Conservation (phyloP, 108 stramenopile genomes). For the Nitzschia inconspicua region DNA sequence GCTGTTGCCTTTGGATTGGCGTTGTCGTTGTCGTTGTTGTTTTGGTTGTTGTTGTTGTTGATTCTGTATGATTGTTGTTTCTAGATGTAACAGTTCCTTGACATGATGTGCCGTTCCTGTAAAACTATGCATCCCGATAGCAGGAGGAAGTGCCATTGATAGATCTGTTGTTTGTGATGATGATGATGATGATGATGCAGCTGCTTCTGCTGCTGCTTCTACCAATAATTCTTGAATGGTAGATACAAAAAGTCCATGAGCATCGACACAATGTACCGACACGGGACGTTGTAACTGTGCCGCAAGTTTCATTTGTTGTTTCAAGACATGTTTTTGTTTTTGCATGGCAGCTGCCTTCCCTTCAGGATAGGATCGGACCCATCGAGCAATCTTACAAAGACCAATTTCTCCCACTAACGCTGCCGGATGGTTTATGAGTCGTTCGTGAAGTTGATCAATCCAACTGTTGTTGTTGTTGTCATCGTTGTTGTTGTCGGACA, state of each 20-base stretch:
- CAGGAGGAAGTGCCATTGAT: slow-evolving; percentile 38
- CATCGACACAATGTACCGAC: slow-evolving; percentile 80
- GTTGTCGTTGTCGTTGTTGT: background rate
- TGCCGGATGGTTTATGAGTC: slow-evolving; percentile 57
- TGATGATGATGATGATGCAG: too few relatives aligned
- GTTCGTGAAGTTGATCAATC: slow-evolving; percentile 37
- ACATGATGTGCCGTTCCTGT: slow-evolving; percentile 83
- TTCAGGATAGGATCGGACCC: slow-evolving; percentile 59
- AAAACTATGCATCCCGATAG: slow-evolving; percentile 82
- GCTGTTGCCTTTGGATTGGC: background rate
- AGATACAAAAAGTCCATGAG: slow-evolving; percentile 57
- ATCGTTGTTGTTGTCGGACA: slow-evolving; percentile 7
- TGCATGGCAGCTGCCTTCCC: slow-evolving; percentile 64
- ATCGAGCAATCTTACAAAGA: slow-evolving; percentile 74
- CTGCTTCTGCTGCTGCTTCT: slow-evolving; percentile 8
- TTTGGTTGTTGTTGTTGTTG: slow-evolving; percentile 4
- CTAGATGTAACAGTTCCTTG: slow-evolving; percentile 54
- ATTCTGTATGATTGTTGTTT: slow-evolving; percentile 7
- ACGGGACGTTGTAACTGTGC: slow-evolving; percentile 63
- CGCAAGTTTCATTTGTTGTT: slow-evolving; percentile 65
- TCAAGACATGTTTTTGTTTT: slow-evolving; percentile 63
- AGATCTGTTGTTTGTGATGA: background rate
- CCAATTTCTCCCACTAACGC: slow-evolving; percentile 79
- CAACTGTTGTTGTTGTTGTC: background rate
- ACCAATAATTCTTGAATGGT: slow-evolving; percentile 43